Conservation (phyloP, 169 alveolate genomes). For the Neospora caninum region DNA sequence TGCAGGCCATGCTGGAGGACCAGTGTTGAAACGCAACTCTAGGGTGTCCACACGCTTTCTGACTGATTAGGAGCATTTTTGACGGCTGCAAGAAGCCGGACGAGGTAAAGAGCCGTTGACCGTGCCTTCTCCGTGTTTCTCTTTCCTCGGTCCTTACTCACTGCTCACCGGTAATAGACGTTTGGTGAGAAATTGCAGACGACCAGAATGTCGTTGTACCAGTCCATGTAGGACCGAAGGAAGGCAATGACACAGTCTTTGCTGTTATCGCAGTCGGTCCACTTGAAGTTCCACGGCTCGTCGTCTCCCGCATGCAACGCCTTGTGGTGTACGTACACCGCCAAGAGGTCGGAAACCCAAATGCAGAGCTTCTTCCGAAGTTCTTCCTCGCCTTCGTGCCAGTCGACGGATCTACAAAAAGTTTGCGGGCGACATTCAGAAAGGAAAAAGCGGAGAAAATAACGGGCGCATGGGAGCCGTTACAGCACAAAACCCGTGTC, state of each 20-base stretch:
- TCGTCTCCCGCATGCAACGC: constrained; percentile 81
- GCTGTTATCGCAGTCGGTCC: constrained; percentile 80
- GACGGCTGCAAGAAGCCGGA: too few species aligned
- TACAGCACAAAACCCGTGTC: too few species aligned
- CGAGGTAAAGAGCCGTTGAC: too few species aligned
- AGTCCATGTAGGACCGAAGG: constrained; percentile 71
- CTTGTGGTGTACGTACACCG: constrained; percentile 68
- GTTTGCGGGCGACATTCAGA: too few species aligned
- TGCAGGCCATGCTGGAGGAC: too few species aligned
- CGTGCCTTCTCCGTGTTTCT: too few species aligned
- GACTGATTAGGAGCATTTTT: too few species aligned
- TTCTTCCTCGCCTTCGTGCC: constrained; percentile 81
- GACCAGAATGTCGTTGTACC: constrained; percentile 77
- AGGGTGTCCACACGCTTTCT: too few species aligned
- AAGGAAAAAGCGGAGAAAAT: too few species aligned
- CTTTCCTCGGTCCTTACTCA: not conserved
- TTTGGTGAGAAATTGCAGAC: constrained; percentile 74
- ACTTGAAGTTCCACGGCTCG: constrained; percentile 76
- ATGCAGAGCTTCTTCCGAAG: constrained; percentile 73
- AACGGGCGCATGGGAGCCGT: too few species aligned
- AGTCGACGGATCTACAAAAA: constrained; percentile 74
- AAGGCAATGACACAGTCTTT: constrained; percentile 77
- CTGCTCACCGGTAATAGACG: constrained; percentile 66
- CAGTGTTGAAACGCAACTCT: too few species aligned
- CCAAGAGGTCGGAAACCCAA: constrained; percentile 75